These are phyloP conservation scores for Scytalidium sp. DNA, from an alignment of 2,329 filamentous ascomycete species.

Conservation along the genomic window DNA sequence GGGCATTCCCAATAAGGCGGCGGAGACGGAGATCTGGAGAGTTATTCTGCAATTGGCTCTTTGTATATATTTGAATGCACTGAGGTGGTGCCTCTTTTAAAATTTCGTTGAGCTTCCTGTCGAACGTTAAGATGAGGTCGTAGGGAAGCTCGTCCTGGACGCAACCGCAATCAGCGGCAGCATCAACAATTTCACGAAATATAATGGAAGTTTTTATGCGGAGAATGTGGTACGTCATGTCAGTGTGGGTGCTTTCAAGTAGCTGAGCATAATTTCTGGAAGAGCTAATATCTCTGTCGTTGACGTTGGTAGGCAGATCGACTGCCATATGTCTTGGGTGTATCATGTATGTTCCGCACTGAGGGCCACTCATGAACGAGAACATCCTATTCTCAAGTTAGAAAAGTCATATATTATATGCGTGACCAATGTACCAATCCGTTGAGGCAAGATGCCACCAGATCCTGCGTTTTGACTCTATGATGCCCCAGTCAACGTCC, in stretches of 20 bases:
- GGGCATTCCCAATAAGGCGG: slow-evolving; percentile 27
- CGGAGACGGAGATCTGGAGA: slow-evolving; percentile 4
- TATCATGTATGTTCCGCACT: slow-evolving; percentile 34
- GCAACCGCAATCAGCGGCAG: slow-evolving; percentile 21
- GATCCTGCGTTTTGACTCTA: slow-evolving; percentile 33
- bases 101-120: slow-evolving; percentile 29
- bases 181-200: slow-evolving; percentile 34
- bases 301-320: slow-evolving; percentile 31
- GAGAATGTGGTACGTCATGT: slow-evolving; percentile 37
- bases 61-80: too few relatives aligned
- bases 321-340: slow-evolving; percentile 35
- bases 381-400: slow-evolving; percentile 24
- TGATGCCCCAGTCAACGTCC: slow-evolving; percentile 19
- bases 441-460: slow-evolving; percentile 38
- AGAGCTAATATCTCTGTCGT: slow-evolving; percentile 31
- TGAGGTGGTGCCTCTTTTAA: slow-evolving; percentile 24
- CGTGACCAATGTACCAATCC: slow-evolving; percentile 29
- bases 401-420: slow-evolving; percentile 1
- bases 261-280: slow-evolving; percentile 11
- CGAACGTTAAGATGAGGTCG: slow-evolving; percentile 30
- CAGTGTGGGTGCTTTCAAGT: slow-evolving; percentile 19
- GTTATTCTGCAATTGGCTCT: slow-evolving; percentile 3
- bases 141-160: slow-evolving; percentile 22
- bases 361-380: slow-evolving; percentile 30
- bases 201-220: slow-evolving; percentile 32